Evolutionary conservation across 257 asterid genomes (phyloP).

Genomic region (Ballota nigra): DNA sequence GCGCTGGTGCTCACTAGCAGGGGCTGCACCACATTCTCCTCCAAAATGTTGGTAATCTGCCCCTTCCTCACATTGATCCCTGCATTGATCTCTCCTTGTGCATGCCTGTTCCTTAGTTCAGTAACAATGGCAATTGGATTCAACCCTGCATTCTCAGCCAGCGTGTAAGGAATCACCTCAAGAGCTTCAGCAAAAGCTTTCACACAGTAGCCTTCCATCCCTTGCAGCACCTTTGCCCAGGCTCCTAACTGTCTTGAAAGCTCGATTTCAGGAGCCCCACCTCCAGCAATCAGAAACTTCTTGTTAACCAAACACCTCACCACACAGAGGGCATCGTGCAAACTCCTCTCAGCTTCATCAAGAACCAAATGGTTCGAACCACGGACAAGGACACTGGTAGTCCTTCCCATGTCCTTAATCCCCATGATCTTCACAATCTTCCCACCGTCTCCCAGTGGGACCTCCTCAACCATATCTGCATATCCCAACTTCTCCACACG

Average conservation of each 20-base stretch:
- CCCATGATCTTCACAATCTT: conserved; percentile 90
- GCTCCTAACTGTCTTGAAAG: conserved; percentile 96
- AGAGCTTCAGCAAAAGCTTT: conserved; percentile 94
- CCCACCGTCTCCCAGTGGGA: conserved; percentile 94
- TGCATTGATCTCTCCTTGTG: conserved; percentile 91
- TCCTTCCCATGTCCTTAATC: conserved; percentile 96
- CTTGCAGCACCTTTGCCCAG: conserved; percentile 95
- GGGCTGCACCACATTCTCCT: conserved; percentile 98
- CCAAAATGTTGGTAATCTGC: conserved; percentile 92
- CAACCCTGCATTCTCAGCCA: conserved; percentile 98
- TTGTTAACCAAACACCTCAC: conserved; percentile 96
- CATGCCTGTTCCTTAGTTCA: conserved; percentile 96
- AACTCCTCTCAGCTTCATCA: conserved; percentile 98
- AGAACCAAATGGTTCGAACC: conserved; percentile 91
- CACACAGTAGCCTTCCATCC: conserved; percentile 97
- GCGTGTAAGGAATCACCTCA: conserved; percentile 94
- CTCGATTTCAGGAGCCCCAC: conserved; percentile 99
- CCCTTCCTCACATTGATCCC: conserved; percentile 99
- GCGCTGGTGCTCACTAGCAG: conserved; percentile 98
- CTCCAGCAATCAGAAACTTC: conserved; percentile 96
- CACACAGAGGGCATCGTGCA: conserved; percentile 97
- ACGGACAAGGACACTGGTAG: conserved; percentile 85
- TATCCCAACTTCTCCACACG: conserved; percentile 80
- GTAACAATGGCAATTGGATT: conserved; percentile 95
- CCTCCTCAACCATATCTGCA: conserved; percentile 93